Percentiles rank a stretch among this genome's conserved stretches.
These are phyloP conservation scores for Eucalyptus sp. DNA, from an alignment of 345 rosid genomes.

Conservation along the genomic window DNA sequence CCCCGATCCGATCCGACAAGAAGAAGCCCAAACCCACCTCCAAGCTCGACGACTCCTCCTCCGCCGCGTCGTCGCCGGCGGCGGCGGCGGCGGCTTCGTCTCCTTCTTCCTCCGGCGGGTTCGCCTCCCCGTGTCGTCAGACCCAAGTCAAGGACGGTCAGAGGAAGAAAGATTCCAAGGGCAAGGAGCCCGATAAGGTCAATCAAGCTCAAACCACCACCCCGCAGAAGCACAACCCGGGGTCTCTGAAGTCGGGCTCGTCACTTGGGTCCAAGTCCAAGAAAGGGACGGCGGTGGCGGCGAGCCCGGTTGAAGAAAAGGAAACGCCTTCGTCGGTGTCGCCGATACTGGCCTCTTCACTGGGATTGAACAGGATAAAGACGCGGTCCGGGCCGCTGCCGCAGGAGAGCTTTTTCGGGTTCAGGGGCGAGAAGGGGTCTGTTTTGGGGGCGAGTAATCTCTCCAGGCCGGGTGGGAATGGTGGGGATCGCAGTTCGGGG, in stretches of 20 bases:
- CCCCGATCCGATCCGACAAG: constrained; percentile 86
- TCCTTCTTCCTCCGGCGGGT: not conserved
- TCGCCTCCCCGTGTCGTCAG: constrained; percentile 12
- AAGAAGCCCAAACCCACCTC: constrained; percentile 61
- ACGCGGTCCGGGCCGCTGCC: constrained; percentile 97
- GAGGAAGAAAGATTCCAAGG: constrained; percentile 51
- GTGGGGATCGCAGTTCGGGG: constrained; percentile 18
- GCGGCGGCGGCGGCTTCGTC: not conserved
- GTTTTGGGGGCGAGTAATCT: constrained; percentile 65
- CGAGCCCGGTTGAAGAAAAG: constrained; percentile 8
- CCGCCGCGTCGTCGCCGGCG: not conserved
- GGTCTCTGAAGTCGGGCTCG: not conserved
- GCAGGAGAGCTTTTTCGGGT: constrained; percentile 66
- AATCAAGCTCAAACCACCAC: constrained; percentile 1
- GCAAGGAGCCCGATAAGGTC: constrained; percentile 21
- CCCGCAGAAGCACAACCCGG: not conserved
- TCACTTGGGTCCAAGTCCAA: constrained; percentile 15
- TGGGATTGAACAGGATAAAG: constrained; percentile 87
- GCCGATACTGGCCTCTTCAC: constrained; percentile 85
- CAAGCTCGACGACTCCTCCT: constrained; percentile 26
- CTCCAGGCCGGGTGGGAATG: constrained; percentile 41
- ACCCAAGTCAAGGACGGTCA: constrained; percentile 46
- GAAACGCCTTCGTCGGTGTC: constrained; percentile 49
- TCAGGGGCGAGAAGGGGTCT: constrained; percentile 41
- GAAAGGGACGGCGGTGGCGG: not conserved